Evolutionary conservation across 2,329 filamentous ascomycete genomes (phyloP), one percentile per base, ranked within the genome.

Genomic region (Leptographium procerum): DNA sequence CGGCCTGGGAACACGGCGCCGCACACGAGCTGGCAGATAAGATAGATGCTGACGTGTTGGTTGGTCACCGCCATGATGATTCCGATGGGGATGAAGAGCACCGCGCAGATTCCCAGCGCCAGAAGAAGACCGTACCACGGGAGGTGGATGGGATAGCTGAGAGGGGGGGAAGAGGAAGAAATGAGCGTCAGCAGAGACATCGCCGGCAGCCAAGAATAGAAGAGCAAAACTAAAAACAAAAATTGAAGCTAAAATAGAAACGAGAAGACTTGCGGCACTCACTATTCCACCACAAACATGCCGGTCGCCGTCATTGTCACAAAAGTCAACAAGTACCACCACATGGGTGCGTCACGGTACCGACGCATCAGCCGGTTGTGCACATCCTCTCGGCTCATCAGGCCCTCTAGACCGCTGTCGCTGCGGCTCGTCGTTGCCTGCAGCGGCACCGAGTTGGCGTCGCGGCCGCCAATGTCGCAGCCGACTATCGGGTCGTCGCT

Each of bases 61-160:
- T 94, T 95, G 11, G 90, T 95, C 64, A 95, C 89, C 19, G 89
- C 90, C 88, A 94, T 95, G 66, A 95, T 88, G 68, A 95, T 94
- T 61, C 90, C 90, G 63, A 94, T 92, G 13, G 90, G 90, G 60
- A 95, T 89, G 73, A 95, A 95, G 61, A 95, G 86, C 57, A 92
- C 71, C 24, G 85, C 84, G 61, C 89, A 90, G 57, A 95, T 89
- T 29, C 77, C 81, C 2, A 95, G 78, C 1, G 90, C 88, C 7
- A 95, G 78, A 19, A 95, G 75, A 3, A 95, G 77, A 4, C 90
- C 90, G 66, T 94, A 94, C 87, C 90, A 95, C 0, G 90, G 90
- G 1, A 95, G 76, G 67, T 91, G 85, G 52, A 94, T 80, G 1
- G 89, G 89, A 67, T 89, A 90, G 67, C 84, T 87, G 62, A n/a